Base-by-base conservation (phyloP, 1,284 basidiomycete genomes). In the Paramarasmius palmivorus region DNA sequence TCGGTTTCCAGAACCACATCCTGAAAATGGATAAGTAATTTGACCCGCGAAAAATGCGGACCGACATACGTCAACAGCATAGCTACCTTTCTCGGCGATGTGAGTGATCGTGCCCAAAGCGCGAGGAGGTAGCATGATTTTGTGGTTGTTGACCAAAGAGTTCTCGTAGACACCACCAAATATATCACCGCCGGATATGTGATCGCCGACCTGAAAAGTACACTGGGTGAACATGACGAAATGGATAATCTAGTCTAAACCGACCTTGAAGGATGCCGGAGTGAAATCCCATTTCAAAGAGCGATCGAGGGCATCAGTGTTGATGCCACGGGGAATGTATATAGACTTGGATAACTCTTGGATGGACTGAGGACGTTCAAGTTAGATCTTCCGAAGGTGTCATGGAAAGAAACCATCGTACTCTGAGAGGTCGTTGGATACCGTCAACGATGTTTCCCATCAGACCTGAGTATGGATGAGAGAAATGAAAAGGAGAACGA, bases 361-460 rank as follows among this genome's bases (percentile, higher is more conserved):
- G 63, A 99, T 99, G 35, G 89, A 84, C 86, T 98, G 77, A 9
- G 49, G 35, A 52, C 22, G 46, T 46, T 34, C 46, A 52, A 46
- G 45, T 44, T 59, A 54, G 50, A 55, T 40, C 23, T 53, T 35
- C 41, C 49, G 38, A 39, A 19, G 15, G n/a, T 32, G 42, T 15
- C 38, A 26, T 51, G 35, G 10, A 34, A 38, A 25, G 69, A n/a
- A n/a, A n/a, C n/a, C n/a, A n/a, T n/a, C 86, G 60, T 67, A 91
- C 90, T 63, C 90, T 81, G 39, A 93, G 75, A 52, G 95, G 95
- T 65, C 95, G 86, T 73, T 98, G 95, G 67, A 97, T 97, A 65
- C 95, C 95, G 74, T 98, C 95, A 66, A 98, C 95, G 66, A 99
- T 99, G 72, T 99, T 98, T 38, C 88, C 89, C 96, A 99, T 98